These are phyloP conservation scores for Fusarium torreyae DNA, from an alignment of 2,329 filamentous ascomycete species.

Conservation along the genomic window DNA sequence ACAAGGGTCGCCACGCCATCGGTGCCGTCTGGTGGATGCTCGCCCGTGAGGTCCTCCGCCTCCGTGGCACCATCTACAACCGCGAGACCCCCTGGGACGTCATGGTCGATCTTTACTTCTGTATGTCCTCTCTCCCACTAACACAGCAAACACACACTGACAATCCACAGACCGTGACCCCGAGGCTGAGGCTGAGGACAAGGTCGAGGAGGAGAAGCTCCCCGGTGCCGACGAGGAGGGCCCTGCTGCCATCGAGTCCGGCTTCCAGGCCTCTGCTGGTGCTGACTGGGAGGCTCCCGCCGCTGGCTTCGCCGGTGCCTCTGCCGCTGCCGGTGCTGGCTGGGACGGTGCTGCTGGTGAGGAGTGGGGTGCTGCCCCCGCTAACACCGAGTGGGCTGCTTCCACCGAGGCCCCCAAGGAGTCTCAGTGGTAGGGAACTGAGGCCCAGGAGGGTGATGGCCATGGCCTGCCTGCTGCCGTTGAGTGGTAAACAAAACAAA, in stretches of 20 bases:
- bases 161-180: conserved; percentile 87
- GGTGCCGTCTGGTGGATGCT: conserved; percentile 99
- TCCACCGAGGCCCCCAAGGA: conserved; percentile 70
- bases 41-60: conserved; percentile 98
- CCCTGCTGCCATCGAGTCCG: conserved; percentile 81
- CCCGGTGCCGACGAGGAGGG: conserved; percentile 88
- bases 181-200: conserved; percentile 99
- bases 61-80: conserved; percentile 95
- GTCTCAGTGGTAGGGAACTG: conserved; percentile 65
- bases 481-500: conserved; percentile 43
- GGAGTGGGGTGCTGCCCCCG: conserved; percentile 76
- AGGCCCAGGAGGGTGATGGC: conserved; percentile 31
- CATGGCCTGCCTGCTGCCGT: background rate
- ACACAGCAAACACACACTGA: conserved; percentile 25
- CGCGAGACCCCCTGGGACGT: conserved; percentile 98
- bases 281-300: conserved; percentile 91
- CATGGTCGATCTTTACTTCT: conserved; percentile 99
- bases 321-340: conserved; percentile 62
- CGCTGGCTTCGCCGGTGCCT: conserved; percentile 76
- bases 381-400: conserved; percentile 79
- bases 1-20: conserved; percentile 99
- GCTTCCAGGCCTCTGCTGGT: conserved; percentile 73
- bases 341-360: conserved; percentile 71
- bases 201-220: conserved; percentile 93
- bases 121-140: conserved; percentile 61